phyloP scores from a whole-genome alignment of 192 early-diverging fungal genomes.

The Coemansia umbellata region DNA sequence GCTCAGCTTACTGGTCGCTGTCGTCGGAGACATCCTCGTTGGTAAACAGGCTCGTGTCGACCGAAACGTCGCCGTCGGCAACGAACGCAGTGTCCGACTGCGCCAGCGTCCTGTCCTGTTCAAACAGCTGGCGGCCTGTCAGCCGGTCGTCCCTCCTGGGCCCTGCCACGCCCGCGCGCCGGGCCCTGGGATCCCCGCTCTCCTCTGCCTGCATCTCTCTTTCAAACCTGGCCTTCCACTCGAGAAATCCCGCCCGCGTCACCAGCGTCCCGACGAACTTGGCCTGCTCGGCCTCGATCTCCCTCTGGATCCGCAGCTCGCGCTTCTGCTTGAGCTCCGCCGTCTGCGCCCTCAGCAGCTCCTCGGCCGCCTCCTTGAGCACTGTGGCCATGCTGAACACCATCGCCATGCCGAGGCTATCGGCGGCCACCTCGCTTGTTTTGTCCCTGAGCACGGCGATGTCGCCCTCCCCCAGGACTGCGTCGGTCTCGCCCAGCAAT shows the following conservation, averaged over 20 bases:
- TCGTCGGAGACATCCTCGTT: constrained; percentile 54
- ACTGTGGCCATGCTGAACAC: constrained; percentile 76
- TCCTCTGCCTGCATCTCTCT: constrained; percentile 51
- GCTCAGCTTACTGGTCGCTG: constrained; percentile 55
- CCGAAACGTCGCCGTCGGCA: constrained; percentile 82
- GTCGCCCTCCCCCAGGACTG: constrained; percentile 36
- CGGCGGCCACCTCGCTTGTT: constrained; percentile 49
- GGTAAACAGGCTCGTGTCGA: constrained; percentile 74
- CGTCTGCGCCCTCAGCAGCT: constrained; percentile 56
- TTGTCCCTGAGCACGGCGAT: constrained; percentile 29
- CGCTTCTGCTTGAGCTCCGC: constrained; percentile 46
- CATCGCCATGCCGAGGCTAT: constrained; percentile 89
- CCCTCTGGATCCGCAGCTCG: constrained; percentile 55
- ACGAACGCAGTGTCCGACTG: constrained; percentile 75
- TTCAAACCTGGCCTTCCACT: constrained; percentile 80
- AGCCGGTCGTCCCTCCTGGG: constrained; percentile 46
- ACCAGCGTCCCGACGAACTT: constrained; percentile 82
- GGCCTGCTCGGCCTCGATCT: constrained; percentile 69
- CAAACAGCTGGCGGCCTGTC: constrained; percentile 85
- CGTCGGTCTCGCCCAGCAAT: constrained; percentile 39
- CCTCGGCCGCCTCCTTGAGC: constrained; percentile 70
- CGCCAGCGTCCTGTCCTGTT: constrained; percentile 81
- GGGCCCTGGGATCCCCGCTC: constrained; percentile 17
- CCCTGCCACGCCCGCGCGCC: constrained; percentile 8
- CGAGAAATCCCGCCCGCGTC: constrained; percentile 68